Percentiles rank a stretch among this genome's conserved stretches.
Conservation (phyloP, 805 yeast species). For the Cyberlindnera subsufficiens region DNA sequence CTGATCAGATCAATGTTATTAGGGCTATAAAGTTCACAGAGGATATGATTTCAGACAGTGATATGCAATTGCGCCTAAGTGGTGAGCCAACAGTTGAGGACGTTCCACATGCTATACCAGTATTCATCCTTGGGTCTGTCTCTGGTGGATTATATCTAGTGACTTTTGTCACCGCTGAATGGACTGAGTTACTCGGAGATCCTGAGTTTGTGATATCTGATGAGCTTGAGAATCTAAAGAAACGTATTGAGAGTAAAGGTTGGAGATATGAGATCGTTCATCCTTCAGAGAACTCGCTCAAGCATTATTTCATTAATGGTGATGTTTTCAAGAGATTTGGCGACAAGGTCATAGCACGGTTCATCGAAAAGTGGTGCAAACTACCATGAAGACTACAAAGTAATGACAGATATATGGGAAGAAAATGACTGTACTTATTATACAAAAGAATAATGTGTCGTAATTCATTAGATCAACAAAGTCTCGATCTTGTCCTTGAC, state of each 20-base stretch:
- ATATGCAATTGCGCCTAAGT: too few species aligned
- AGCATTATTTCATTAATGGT: conserved; percentile 13
- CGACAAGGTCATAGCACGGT: conserved; percentile 1
- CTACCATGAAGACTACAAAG: conserved; percentile 2
- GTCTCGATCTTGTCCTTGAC: conserved; percentile 99
- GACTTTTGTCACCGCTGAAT: conserved; percentile 9
- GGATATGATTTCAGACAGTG: background rate
- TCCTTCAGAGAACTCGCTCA: too few species aligned
- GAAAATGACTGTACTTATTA: conserved; percentile 1
- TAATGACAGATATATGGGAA: background rate
- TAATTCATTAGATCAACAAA: conserved; percentile 63
- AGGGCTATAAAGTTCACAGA: conserved; percentile 2
- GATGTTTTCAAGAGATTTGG: conserved; percentile 10
- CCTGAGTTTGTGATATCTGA: background rate
- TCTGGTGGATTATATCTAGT: conserved; percentile 22
- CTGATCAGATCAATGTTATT: conserved; percentile 21
- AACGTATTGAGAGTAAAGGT: too few species aligned
- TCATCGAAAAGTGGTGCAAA: conserved; percentile 4
- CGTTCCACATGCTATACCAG: conserved; percentile 10
- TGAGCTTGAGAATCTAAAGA: background rate
- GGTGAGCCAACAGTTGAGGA: too few species aligned
- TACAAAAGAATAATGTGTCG: conserved; percentile 4
- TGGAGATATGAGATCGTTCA: too few species aligned
- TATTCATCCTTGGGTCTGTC: conserved; percentile 20
- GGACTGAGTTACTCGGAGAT: too few species aligned